Evolutionary conservation across 2,329 filamentous ascomycete species (phyloP).

Genomic region (Fusarium dlaminii): DNA sequence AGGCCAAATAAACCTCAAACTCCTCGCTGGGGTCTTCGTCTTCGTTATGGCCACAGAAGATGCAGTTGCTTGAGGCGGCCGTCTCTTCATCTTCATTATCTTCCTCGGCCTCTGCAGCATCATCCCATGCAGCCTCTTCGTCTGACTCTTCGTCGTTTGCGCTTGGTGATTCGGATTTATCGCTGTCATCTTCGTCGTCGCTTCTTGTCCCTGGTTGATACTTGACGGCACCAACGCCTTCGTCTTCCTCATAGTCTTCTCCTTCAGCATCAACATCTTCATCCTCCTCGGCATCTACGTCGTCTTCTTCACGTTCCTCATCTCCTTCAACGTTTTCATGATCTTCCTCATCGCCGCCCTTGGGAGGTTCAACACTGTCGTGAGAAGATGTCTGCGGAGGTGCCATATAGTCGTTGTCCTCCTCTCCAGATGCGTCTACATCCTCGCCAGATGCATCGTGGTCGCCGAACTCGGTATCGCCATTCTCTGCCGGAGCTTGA

Average conservation of each 20-base stretch:
- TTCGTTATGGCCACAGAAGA: conserved; percentile 85
- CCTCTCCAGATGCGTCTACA: conserved; percentile 55
- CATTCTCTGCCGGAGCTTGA: conserved; percentile 39
- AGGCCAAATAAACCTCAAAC: conserved; percentile 81
- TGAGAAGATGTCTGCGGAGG: conserved; percentile 40
- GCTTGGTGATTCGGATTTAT: conserved; percentile 58
- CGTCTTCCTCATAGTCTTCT: conserved; percentile 56
- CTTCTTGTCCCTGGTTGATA: conserved; percentile 59
- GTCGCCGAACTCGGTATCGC: conserved; percentile 51
- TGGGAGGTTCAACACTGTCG: conserved; percentile 43
- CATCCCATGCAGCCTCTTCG: conserved; percentile 58
- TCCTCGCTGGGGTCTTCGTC: conserved; percentile 84
- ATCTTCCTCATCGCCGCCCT: conserved; percentile 43
- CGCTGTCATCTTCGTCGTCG: conserved; percentile 60
- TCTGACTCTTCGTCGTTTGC: conserved; percentile 63
- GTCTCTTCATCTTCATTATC: conserved; percentile 62
- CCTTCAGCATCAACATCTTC: conserved; percentile 47
- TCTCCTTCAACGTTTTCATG: conserved; percentile 40
- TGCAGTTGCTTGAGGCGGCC: conserved; percentile 58
- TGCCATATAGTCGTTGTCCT: conserved; percentile 48
- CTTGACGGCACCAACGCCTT: conserved; percentile 67
- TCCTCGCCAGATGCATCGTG: conserved; percentile 55
- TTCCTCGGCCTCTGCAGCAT: conserved; percentile 66
- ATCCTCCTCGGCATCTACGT: conserved; percentile 49
- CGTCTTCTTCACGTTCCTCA: conserved; percentile 47